These are phyloP conservation scores for Penicillium rolfsii DNA, from an alignment of 2,329 filamentous ascomycete genomes.

Conservation along the genomic window DNA sequence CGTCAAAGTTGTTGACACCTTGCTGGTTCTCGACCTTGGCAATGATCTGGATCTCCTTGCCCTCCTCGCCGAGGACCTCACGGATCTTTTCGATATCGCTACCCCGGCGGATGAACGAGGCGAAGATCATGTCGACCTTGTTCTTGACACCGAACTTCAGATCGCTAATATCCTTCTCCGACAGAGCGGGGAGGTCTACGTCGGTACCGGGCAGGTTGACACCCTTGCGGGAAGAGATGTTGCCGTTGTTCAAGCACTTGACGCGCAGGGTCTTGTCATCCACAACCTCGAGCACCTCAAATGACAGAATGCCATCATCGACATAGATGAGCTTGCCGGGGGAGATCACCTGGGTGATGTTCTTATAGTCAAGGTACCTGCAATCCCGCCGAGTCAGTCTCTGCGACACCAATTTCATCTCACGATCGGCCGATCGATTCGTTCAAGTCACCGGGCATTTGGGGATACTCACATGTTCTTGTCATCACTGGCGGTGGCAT, in stretches of 20 bases:
- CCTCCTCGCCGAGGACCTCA: slow-evolving; percentile 83
- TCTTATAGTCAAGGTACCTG: slow-evolving; percentile 98
- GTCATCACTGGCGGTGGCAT: slow-evolving; percentile 79
- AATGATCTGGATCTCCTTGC: slow-evolving; percentile 98
- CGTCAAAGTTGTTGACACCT: slow-evolving; percentile 98
- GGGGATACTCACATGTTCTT: slow-evolving; percentile 80
- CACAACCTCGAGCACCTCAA: slow-evolving; percentile 84
- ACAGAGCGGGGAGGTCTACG: slow-evolving; percentile 94
- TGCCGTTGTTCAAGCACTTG: slow-evolving; percentile 93
- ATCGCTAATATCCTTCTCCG: slow-evolving; percentile 96
- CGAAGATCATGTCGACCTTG: slow-evolving; percentile 98
- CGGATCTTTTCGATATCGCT: slow-evolving; percentile 94
- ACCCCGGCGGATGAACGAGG: slow-evolving; percentile 93
- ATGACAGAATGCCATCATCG: slow-evolving; percentile 95
- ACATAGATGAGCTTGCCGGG: slow-evolving; percentile 94
- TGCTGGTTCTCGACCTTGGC: slow-evolving; percentile 99
- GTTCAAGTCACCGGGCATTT: no score
- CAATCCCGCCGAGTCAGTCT: slow-evolving; percentile 21
- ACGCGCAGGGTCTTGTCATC: slow-evolving; percentile 88
- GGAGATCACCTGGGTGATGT: slow-evolving; percentile 98
- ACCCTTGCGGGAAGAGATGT: slow-evolving; percentile 98
- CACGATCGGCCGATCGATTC: neutral
- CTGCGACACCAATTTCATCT: neutral
- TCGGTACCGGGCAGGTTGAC: slow-evolving; percentile 99
- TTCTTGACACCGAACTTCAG: slow-evolving; percentile 97